Base-by-base conservation (phyloP, 1,284 basidiomycete genomes). In the Marasmius oreades region DNA sequence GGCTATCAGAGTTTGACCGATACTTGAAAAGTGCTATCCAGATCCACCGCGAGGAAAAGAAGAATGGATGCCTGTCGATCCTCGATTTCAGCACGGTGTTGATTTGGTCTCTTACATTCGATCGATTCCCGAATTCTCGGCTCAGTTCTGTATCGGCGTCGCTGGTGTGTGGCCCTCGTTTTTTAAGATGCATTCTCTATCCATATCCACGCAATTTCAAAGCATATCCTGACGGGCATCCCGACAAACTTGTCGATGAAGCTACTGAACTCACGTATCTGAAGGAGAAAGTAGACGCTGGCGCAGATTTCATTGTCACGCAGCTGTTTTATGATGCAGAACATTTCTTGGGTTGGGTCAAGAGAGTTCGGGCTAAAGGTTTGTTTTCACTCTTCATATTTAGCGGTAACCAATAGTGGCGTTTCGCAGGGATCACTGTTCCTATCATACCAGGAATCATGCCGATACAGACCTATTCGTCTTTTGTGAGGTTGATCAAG, bases 311-410 rank as follows among this genome's bases (percentile, higher is more conserved):
- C 70, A 93, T 99, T 63, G 82, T 99, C 59, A 98, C 97, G 0
- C 97, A 99, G 68, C 81, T 99, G 54, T 99, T 99, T 73, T 99
- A 99, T 75, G 95, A 98, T 65, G 86, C 90, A 34, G 86, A 93
- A 60, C 80, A 84, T 51, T 96, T 96, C 72, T 75, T 94, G 53
- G 70, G 77, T 52, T 98, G 94, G 95, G 72, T 88, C 14, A 71
- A 77, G 62, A 85, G 82, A 63, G 86, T 93, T 44, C 78, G 93
- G 59, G 77, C 73, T 20, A 85, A 77, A 70, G 93, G 92, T 92
- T 56, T 52, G 80, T 71, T 8, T 12, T 26, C 37, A 28, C 26
- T 12, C 47, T 59, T 24, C 45, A 39, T 24, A 18, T 36, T 26
- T 2, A 45, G n/a, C 39, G 6, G 11, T 34, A 50, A 43, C 23